Conservation (phyloP, 2,329 filamentous ascomycete species). For the Colletotrichum caudatum region DNA sequence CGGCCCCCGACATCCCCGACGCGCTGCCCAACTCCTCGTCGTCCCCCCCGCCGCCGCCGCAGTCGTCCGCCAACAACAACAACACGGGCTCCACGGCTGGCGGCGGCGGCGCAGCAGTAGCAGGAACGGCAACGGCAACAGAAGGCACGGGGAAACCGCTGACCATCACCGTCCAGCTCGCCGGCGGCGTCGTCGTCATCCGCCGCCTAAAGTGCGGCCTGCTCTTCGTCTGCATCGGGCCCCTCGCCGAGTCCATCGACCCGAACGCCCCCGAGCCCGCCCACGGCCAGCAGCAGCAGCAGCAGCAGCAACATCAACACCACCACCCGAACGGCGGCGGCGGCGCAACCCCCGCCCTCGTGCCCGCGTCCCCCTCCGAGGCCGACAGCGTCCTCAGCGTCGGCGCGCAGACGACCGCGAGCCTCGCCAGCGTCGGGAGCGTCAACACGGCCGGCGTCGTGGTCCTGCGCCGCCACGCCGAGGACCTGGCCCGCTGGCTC, state of each 20-base stretch:
- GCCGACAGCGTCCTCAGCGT: slow-evolving; percentile 61
- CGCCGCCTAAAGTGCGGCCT: slow-evolving; percentile 69
- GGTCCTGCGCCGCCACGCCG: slow-evolving; percentile 66
- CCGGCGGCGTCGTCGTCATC: slow-evolving; percentile 69
- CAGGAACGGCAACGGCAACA: not conserved
- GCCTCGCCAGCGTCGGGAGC: slow-evolving; percentile 53
- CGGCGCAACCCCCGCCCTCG: slow-evolving; percentile 46
- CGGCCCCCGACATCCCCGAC: slow-evolving; percentile 56
- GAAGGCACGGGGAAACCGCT: slow-evolving; percentile 49
- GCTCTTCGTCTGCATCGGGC: slow-evolving; percentile 71
- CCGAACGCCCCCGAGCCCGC: slow-evolving; percentile 35
- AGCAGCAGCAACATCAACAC: slow-evolving; percentile 42
- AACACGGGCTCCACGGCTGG: not conserved
- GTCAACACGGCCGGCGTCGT: slow-evolving; percentile 60
- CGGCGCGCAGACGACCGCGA: slow-evolving; percentile 59
- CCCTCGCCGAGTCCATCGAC: slow-evolving; percentile 49
- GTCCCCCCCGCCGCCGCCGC: slow-evolving; percentile 41
- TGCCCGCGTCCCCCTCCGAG: slow-evolving; percentile 55
- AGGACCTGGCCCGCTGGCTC: slow-evolving; percentile 70
- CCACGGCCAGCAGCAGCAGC: not conserved
- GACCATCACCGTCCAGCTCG: slow-evolving; percentile 70
- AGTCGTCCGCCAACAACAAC: slow-evolving; percentile 41
- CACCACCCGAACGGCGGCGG: slow-evolving; percentile 44
- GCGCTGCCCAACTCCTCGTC: slow-evolving; percentile 54
- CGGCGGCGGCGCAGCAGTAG: not conserved